A percentile compares a stretch with the other conserved stretches of the same genome.
phyloP scores from a whole-genome alignment of 371 early-diverging fungal species.

The Mortierella sp. region DNA sequence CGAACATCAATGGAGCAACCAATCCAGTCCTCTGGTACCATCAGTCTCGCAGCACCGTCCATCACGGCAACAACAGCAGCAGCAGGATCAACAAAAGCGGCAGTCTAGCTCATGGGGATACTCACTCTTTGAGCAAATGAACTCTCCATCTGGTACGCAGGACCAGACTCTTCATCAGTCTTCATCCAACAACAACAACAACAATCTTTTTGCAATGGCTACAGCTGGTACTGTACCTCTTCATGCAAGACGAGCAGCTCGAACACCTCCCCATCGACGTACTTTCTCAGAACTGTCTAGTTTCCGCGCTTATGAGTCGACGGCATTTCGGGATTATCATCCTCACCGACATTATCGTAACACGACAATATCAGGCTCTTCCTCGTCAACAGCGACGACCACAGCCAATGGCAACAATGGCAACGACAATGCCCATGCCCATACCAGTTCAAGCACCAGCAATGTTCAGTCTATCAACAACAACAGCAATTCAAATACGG shows the following conservation, averaged over 20 bases:
- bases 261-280: conserved; percentile 10
- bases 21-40: conserved; percentile 26
- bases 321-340: conserved; percentile 8
- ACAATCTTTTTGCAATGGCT: neutral
- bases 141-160: neutral
- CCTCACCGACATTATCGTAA: conserved; percentile 10
- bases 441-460: neutral
- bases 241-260: conserved; percentile 15
- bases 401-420: conserved; percentile 6
- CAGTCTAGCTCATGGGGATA: conserved; percentile 14
- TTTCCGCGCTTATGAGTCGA: conserved; percentile 24
- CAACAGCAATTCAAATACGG: neutral
- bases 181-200: neutral
- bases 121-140: conserved; percentile 36
- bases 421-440: conserved; percentile 8
- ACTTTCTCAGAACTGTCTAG: conserved; percentile 14
- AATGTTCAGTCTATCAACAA: conserved; percentile 12
- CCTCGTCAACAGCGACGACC: conserved; percentile 7
- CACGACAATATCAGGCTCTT: conserved; percentile 1
- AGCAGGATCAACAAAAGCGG: neutral
- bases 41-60: too few relatives aligned
- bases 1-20: conserved; percentile 26
- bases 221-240: neutral
- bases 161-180: neutral
- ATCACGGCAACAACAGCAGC: conserved; percentile 10